Evolutionary conservation across 306 rosid genomes (phyloP).

Genomic region (Fagus sylvatica): DNA sequence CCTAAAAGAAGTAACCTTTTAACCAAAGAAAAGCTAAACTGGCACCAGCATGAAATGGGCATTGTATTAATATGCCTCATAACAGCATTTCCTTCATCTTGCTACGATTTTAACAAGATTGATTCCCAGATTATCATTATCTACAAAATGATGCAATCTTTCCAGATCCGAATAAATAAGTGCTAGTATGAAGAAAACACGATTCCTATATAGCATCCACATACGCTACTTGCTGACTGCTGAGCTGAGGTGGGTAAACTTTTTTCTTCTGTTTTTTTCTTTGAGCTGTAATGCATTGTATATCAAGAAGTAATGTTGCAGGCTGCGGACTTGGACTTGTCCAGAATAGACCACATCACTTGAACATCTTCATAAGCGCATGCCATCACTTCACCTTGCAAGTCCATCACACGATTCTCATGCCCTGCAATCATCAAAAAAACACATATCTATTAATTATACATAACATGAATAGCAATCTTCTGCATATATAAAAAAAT

Average conservation of each 20-base stretch:
- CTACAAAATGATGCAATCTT: constrained; percentile 36
- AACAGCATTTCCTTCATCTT: not conserved
- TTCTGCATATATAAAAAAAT: not conserved
- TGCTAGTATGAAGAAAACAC: constrained; percentile 21
- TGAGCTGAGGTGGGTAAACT: not conserved
- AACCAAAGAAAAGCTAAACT: constrained; percentile 10
- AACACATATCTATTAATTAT: not conserved
- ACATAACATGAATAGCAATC: not conserved
- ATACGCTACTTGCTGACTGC: constrained; percentile 21
- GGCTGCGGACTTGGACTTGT: constrained; percentile 68
- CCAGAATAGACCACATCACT: constrained; percentile 96
- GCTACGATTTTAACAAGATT: constrained; percentile 5
- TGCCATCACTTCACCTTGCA: constrained; percentile 95
- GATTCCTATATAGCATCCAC: constrained; percentile 34
- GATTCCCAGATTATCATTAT: constrained; percentile 2
- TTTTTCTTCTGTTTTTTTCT: not conserved
- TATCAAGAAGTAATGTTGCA: constrained; percentile 57
- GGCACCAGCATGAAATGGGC: constrained; percentile 34
- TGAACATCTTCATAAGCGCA: constrained; percentile 94
- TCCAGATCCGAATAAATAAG: constrained; percentile 35
- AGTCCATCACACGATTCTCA: constrained; percentile 64
- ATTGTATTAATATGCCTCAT: constrained; percentile 17
- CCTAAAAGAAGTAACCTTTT: constrained; percentile 34
- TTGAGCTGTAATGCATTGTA: not conserved
- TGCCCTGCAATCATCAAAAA: constrained; percentile 40